These are phyloP conservation scores for Metschnikowia rubicola DNA, from an alignment of 805 yeast species.

Conservation along the genomic window DNA sequence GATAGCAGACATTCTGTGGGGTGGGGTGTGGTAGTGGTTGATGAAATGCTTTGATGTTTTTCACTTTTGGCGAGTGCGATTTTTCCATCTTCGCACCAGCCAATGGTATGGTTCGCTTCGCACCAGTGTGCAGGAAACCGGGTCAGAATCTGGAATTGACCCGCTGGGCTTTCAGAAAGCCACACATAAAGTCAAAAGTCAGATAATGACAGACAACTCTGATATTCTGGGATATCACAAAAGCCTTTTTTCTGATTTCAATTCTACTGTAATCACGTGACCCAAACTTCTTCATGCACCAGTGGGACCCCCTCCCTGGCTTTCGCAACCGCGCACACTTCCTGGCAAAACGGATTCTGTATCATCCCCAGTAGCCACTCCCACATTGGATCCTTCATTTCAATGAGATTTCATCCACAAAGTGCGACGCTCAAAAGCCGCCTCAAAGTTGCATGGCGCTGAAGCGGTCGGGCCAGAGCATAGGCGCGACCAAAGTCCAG, in stretches of 20 bases:
- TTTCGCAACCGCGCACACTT: no score
- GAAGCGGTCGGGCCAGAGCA: constrained; percentile 85
- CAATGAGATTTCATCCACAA: background rate
- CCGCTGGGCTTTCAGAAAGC: no score
- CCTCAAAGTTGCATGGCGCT: constrained; percentile 10
- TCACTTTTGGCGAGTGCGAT: constrained; percentile 6
- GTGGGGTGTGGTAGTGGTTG: background rate
- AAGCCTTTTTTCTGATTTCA: no score
- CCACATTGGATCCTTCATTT: background rate
- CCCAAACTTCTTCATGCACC: no score
- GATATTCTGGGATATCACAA: no score
- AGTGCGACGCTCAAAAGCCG: background rate
- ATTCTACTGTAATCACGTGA: no score
- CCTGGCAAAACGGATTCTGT: no score
- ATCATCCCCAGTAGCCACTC: no score
- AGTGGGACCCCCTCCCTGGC: no score
- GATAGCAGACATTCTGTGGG: constrained; percentile 39
- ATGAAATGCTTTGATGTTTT: constrained; percentile 3
- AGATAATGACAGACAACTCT: no score
- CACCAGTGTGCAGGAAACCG: constrained; percentile 9
- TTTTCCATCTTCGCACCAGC: constrained; percentile 10
- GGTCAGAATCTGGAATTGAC: background rate
- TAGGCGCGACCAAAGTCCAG: constrained; percentile 93
- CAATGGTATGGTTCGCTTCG: constrained; percentile 7
- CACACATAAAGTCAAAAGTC: no score